Evolutionary conservation across 2,329 filamentous ascomycete genomes (phyloP), one percentile per base, ranked within the genome.

Genomic region (Diaporthe australafricana): DNA sequence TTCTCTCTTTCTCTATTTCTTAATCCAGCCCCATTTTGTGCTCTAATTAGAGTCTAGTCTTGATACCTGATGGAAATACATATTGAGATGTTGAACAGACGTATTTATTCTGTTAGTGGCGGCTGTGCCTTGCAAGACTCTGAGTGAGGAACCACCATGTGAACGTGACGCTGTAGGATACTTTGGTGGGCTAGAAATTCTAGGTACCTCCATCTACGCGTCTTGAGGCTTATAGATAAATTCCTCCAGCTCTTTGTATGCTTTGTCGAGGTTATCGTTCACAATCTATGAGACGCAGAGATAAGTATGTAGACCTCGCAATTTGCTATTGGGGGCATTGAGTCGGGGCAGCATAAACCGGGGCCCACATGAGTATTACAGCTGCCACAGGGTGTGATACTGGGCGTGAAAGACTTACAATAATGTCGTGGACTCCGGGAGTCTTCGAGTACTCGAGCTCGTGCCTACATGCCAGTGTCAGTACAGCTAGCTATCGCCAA

Each of bases 401-500:
- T 20, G 20, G 3, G 42, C 2, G 16, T 11, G 16, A 2, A 17
- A 50, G n/a, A 70, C 70, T 72, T 35, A 73, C 72, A 66, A 85
- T 77, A 70, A 75, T 77, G 75, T 82, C 80, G 72, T 82, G 87
- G 79, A 90, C 89, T 22, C 92, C 92, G 0, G 89, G 88, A 2
- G 87, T 89, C 82, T 91, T 88, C 52, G 92, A 86, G 79, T 89
- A 96, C 74, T 91, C 92, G 73, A 97, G 86, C 85, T 97, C 94
- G 60, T 89, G 86, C 60, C 71, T 72, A 38, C 16, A 2, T 17
- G 14, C 14, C 20, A 27, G 22, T 16, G 71, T 72, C 35, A 72
- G 71, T 16, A 62, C 17, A 50, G n/a, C 3, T 17, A 42, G 1
- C 42, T 40, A 52, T 12, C 1, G 3, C 17, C 12, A 9, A 22